Conservation (phyloP, 2,329 filamentous ascomycete species). For the Colletotrichum neosansevieriae region DNA sequence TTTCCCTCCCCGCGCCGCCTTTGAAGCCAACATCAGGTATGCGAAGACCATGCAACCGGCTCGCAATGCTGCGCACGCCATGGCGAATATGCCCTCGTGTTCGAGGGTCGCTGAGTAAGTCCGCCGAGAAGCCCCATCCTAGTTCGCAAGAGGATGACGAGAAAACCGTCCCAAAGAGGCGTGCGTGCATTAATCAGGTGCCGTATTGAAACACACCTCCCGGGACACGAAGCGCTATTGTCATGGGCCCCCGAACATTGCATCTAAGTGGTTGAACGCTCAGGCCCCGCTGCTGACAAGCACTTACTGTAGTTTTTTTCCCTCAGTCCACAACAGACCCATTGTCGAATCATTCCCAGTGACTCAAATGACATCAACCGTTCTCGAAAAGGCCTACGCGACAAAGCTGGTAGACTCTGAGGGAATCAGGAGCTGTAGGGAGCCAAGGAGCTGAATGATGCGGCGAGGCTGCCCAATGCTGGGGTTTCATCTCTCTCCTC, state of each 20-base stretch:
- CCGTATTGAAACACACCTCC: slow-evolving; percentile 35
- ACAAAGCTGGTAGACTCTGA: slow-evolving; percentile 22
- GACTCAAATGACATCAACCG: slow-evolving; percentile 14
- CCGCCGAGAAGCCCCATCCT: not conserved
- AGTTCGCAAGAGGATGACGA: slow-evolving; percentile 7
- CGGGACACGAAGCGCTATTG: slow-evolving; percentile 15
- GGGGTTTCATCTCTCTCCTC: slow-evolving; percentile 32
- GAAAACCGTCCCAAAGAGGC: slow-evolving; percentile 1
- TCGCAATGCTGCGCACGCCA: not conserved
- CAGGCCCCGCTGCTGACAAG: slow-evolving; percentile 14
- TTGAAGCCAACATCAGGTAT: not conserved
- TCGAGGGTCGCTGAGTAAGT: slow-evolving; percentile 15
- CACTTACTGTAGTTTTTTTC: not conserved
- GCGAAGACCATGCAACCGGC: slow-evolving; percentile 10
- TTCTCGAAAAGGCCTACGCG: slow-evolving; percentile 2
- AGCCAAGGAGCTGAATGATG: slow-evolving; percentile 6
- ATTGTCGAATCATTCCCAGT: slow-evolving; percentile 23
- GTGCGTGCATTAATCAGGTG: slow-evolving; percentile 15
- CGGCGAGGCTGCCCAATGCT: slow-evolving; percentile 26
- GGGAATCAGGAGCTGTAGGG: slow-evolving; percentile 3
- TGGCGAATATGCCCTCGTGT: not conserved
- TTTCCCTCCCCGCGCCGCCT: slow-evolving; percentile 7
- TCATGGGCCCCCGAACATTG: slow-evolving; percentile 19
- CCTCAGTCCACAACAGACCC: slow-evolving; percentile 27
- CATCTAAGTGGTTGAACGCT: slow-evolving; percentile 7